Evolutionary conservation across 1,139 yeast species (phyloP), one percentile per base, ranked within the genome.

Genomic region (Sugiyamaella pinicola): DNA sequence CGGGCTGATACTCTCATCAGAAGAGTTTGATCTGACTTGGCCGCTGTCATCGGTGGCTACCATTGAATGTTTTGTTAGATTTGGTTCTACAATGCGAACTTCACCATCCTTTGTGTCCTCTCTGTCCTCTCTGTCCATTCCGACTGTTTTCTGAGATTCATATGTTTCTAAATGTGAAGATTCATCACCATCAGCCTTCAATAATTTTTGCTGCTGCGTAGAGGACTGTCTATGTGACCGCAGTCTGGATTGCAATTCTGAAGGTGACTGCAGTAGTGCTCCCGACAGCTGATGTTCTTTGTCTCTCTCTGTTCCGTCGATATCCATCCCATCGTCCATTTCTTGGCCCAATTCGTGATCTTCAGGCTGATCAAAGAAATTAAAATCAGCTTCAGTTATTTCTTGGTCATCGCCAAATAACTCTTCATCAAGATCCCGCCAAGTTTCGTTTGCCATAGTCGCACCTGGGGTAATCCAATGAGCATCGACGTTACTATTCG

Each of bases 341-440:
- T 21, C 31, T n/a, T 10, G 9, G 9, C 3, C 29, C 21, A 22
- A 21, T 18, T 22, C 47, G 22, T 28, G 37, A 7, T 37, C 38
- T 12, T 63, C 67, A 1, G 66, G 68, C 22, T 70, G 70, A 52
- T 74, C 78, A 56, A 75, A 74, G 43, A 74, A 72, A 52, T 72
- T 71, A 57, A 75, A 74, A 54, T 74, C 76, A 0, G 74, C 73
- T 47, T 71, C 74, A 1, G 73, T 71, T 2, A 69, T 67, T 45
- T 69, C 74, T 28, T 69, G 72, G 44, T 68, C 72, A 40, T 67
- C 76, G 1, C 78, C 78, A 60, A 75, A 74, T 17, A 75, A 54
- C 28, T 72, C 79, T 13, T 71, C 77, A 49, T 75, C 76, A 35
- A 69, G 55, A 44, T 72, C 71, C 40, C 69, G 70, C 77, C 76